Conservation (phyloP, 805 yeast species). For the Maudiozyma saulgeensis region DNA sequence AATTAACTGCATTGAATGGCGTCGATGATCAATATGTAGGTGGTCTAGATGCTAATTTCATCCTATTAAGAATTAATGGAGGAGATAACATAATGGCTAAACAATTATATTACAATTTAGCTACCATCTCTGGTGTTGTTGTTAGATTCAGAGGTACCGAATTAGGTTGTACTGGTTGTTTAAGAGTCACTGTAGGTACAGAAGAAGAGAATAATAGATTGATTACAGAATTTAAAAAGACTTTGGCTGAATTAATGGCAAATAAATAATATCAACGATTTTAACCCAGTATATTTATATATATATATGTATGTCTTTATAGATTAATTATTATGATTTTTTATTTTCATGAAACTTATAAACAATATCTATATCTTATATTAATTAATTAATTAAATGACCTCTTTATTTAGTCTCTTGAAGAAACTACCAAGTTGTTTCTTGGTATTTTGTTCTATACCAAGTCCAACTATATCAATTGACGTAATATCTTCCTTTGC, state of each 20-base stretch:
- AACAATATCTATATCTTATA: not conserved
- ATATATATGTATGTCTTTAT: no score
- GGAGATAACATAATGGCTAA: constrained; percentile 73
- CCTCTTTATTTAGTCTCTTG: constrained; percentile 5
- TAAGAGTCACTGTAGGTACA: constrained; percentile 85
- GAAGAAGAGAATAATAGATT: constrained; percentile 56
- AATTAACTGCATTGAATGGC: constrained; percentile 47
- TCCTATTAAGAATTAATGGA: constrained; percentile 63
- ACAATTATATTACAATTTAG: constrained; percentile 56
- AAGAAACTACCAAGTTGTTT: constrained; percentile 21
- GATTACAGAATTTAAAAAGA: constrained; percentile 38
- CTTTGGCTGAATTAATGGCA: constrained; percentile 12
- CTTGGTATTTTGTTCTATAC: constrained; percentile 18
- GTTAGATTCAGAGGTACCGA: constrained; percentile 88
- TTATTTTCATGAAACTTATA: no score
- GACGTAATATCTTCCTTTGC: constrained; percentile 7
- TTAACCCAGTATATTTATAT: no score
- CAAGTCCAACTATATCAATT: constrained; percentile 16
- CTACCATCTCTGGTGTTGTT: constrained; percentile 66
- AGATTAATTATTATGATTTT: no score
- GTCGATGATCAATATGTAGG: constrained; percentile 67
- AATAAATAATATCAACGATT: not conserved
- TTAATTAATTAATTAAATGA: not conserved
- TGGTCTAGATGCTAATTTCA: constrained; percentile 76
- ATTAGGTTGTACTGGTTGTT: constrained; percentile 77